Evolutionary conservation across 306 rosid species (phyloP), one percentile per base, ranked within the genome.

Genomic region (Arachis stenosperma): DNA sequence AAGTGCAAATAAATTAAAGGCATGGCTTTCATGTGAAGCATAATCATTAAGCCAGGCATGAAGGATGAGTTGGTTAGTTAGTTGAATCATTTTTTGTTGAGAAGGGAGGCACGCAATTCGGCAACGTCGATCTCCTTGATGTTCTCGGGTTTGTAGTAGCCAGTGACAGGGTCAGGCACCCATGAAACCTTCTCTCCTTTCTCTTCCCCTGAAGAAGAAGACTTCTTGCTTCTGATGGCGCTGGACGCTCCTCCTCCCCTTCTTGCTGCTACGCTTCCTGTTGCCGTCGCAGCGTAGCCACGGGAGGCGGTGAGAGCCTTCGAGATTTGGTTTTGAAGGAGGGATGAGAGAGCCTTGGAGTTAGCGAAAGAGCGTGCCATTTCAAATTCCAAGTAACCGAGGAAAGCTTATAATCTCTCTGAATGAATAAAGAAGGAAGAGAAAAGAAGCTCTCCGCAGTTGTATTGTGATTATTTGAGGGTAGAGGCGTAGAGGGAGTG

Each of bases 151-250:
- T 76, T 82, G 75, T 93, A 93, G 78, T 84, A 83, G 5, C 98
- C 98, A 13, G 98, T 93, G 8, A 83, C 87, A 3, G 98, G 98
- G 51, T 91, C 92, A 1, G 98, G 98, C 9, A 91, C 86, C 98
- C 98, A 93, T 33, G 94, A 74, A 8, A 83, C 96, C 81, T 89
- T 91, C 71, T 77, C 81, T 22, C 6, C 30, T 69, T 0, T 12
- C 75, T 7, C 46, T 66, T 0, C 9, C 75, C 7, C 46, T 66
- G 33, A 82, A 85, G 43, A 7, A 5, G 43, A 7, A 40, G 43
- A 7, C 43, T 6, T 50, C 70, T 74, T 84, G 44, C 67, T 51
- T 47, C 44, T 78, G 5, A 82, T 70, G 39, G 61, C 11, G 1
- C 37, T 33, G 37, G 37, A 33, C 2, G 40, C 70, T 3, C 61